Base-by-base conservation (phyloP, 148 eudicot genomes). In the Rhododendron mucronatum region DNA sequence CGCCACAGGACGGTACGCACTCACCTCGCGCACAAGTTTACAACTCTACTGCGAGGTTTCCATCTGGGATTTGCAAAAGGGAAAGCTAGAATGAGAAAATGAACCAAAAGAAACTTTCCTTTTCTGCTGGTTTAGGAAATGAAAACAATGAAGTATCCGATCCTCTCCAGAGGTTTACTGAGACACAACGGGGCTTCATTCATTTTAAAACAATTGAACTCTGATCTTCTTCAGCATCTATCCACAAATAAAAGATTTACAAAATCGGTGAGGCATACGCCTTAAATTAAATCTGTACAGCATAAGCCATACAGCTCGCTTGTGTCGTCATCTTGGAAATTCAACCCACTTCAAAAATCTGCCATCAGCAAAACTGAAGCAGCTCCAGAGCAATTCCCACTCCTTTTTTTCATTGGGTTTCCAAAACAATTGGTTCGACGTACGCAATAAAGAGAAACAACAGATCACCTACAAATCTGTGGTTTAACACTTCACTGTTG, bases 401-500 rank as follows among this genome's bases (percentile, higher is more conserved):
- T 65, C 14, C 30, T n/a, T 23, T n/a, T 65, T 65, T 23, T 11
- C 71, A 65, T n/a, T 23, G 26, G 30, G 71, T n/a, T 65, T 75
- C 79, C 79, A 75, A 75, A 75, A 75, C 47, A 75, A 75, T 37
- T 20, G n/a, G 23, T 37, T 77, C 23, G 26, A 41, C 11, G 7
- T 18, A 3, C 1, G 55, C 71, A 37, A 75, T n/a, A 23, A 53
- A 53, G 28, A 51, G 30, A 7, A 67, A 37, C 71, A 81, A 81
- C 33, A 50, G 37, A 50, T 0, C 35, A 50, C 55, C 35, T 2
- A 39, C 0, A 39, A 80, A 61, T 5, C 73, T 21, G n/a, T 21
- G 84, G 48, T 18, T 51, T 30, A 53, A 81, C 77, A 48, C 81
- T 74, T 82, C 80, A 81, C 30, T 86, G 85, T 47, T 90, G 87